phyloP scores from a whole-genome alignment of 2,329 filamentous ascomycete species.

The Parastagonospora avenae region DNA sequence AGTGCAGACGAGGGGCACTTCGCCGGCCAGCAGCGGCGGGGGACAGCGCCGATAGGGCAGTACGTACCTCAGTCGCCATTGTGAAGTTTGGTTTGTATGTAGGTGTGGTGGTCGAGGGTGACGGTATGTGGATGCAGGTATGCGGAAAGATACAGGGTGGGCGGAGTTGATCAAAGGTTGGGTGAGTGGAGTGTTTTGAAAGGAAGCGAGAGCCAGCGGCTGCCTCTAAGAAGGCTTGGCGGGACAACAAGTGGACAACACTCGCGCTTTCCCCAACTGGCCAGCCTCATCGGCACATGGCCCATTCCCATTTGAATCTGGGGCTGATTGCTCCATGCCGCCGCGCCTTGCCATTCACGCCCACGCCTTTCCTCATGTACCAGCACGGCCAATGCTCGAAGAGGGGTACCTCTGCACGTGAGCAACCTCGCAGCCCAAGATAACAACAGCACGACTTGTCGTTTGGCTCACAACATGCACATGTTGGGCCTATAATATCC shows the following conservation, averaged over 20 bases:
- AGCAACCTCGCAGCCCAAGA: conserved; percentile 8
- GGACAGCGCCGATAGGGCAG: conserved; percentile 41
- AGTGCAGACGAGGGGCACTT: conserved; percentile 44
- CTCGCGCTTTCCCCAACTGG: conserved; percentile 30
- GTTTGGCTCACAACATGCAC: conserved; percentile 9
- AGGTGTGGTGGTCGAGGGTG: conserved; percentile 17
- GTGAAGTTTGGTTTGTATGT: conserved; percentile 38
- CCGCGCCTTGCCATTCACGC: background rate
- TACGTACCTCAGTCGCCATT: conserved; percentile 69
- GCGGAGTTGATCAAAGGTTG: conserved; percentile 29
- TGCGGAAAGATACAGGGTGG: conserved; percentile 29
- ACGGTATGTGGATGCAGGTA: conserved; percentile 26
- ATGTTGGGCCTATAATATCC: conserved; percentile 1
- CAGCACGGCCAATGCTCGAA: background rate
- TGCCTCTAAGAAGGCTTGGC: conserved; percentile 22
- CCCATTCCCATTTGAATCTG: conserved; percentile 9
- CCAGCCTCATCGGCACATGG: conserved; percentile 20
- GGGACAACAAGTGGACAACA: conserved; percentile 20
- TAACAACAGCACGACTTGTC: conserved; percentile 2
- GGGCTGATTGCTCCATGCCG: background rate
- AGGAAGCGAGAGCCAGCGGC: conserved; percentile 29
- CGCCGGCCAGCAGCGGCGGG: conserved; percentile 43
- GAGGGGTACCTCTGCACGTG: conserved; percentile 22
- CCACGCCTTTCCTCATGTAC: background rate
- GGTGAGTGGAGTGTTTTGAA: conserved; percentile 33